A percentile compares a stretch with the other conserved stretches of the same genome.
phyloP scores from a whole-genome alignment of 306 rosid genomes.

The Albizia julibrissin region DNA sequence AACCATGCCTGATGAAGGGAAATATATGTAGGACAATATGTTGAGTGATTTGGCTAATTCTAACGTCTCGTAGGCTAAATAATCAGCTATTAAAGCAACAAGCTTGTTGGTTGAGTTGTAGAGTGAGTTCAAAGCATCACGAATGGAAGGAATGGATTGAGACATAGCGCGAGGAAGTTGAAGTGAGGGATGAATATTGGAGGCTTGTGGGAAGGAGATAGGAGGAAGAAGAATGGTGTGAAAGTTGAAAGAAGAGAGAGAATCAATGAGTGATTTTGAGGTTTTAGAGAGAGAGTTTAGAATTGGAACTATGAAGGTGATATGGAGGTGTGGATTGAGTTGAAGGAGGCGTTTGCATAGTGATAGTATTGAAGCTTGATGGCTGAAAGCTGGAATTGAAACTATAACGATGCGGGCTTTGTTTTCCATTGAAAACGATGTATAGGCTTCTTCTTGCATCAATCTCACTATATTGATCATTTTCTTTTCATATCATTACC shows the following conservation, averaged over 20 bases:
- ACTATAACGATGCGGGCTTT: neutral
- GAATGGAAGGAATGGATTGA: neutral
- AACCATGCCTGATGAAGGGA: neutral
- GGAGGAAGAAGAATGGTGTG: neutral
- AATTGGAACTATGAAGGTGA: neutral
- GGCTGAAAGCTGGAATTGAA: neutral
- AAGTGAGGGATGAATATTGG: neutral
- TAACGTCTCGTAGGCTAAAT: neutral
- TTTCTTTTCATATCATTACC: neutral
- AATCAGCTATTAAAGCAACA: neutral
- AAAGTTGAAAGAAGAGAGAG: neutral
- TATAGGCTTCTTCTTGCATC: neutral
- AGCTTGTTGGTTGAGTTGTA: neutral
- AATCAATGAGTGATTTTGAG: neutral
- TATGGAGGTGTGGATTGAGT: neutral
- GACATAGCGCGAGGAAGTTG: neutral
- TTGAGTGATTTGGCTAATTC: neutral
- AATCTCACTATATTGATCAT: neutral
- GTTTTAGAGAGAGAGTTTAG: neutral
- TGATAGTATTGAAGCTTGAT: neutral
- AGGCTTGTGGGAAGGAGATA: neutral
- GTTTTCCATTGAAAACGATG: neutral
- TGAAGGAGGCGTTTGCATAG: neutral
- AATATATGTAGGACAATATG: neutral
- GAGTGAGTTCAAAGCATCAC: neutral